Base-by-base conservation (phyloP, 2,329 filamentous ascomycete species). In the Fusarium sp. region DNA sequence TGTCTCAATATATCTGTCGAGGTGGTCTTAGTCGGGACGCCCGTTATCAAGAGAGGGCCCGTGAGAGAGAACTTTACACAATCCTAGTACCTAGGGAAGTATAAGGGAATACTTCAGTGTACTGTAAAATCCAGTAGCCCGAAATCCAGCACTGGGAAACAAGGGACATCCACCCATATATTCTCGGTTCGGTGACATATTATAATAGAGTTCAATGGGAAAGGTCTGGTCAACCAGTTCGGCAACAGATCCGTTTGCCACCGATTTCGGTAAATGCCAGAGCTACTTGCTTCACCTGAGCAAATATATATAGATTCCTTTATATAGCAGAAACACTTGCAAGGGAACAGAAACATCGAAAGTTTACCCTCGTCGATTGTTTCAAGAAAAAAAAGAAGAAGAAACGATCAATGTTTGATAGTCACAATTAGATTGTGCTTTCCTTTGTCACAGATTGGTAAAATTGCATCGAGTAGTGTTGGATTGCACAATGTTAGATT, bases 211-310 rank as follows among this genome's bases (percentile, higher is more conserved):
- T 41, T 58, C 23, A 39, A 25, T 9, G 31, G 17, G 25, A 35
- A 46, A 17, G 46, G 42, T 39, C 36, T 25, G n/a, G 23, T 42
- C 57, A 43, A 35, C 37, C 49, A 50, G 59, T 45, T 63, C 58
- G 58, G 50, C 59, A 56, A n/a, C 33, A 29, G 29, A 31, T 31
- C 29, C 35, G 39, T 39, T 48, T 25, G 43, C 48, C 36, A 63
- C 42, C 43, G 60, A 43, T 25, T 18, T 63, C 60, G 60, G 60
- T 31, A 21, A 58, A 50, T 31, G 18, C 33, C 33, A 35, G 15
- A 35, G 14, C 35, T 15, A 58, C 27, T 41, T 17, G 51, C 20
- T 58, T n/a, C n/a, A 40, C 36, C 20, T 43, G 15, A 20, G 14
- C 47, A 42, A n/a, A 9, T 31, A 31, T 15, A 21, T 40, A 21